Conservation (phyloP, 2,329 filamentous ascomycete species). For the Metarhizium humberi region DNA sequence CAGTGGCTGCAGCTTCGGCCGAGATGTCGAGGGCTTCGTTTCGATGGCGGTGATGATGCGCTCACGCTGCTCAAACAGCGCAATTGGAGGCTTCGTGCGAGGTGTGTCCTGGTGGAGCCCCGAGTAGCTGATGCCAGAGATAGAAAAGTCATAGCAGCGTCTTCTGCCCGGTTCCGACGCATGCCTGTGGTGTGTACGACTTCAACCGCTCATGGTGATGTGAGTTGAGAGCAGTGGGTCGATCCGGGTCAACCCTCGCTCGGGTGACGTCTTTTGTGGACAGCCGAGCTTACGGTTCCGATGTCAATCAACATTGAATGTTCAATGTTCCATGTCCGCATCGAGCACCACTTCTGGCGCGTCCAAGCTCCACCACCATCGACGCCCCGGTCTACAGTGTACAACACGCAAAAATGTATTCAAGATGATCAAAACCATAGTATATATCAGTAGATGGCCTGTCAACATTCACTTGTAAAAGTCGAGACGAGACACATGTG, state of each 20-base stretch:
- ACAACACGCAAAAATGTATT: too few relatives aligned
- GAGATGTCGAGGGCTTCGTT: background rate
- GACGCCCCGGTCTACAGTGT: too few relatives aligned
- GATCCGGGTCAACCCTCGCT: background rate
- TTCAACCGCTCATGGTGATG: background rate
- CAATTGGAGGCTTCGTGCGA: background rate
- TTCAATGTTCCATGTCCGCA: too few relatives aligned
- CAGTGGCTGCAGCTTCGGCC: background rate
- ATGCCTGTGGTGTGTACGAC: background rate
- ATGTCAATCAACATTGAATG: too few relatives aligned
- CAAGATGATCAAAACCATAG: too few relatives aligned
- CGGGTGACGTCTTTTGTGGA: background rate
- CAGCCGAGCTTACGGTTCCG: too few relatives aligned
- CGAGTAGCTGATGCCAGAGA: slow-evolving; percentile 12
- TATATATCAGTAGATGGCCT: too few relatives aligned
- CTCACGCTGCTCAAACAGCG: background rate
- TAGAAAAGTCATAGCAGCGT: slow-evolving; percentile 17
- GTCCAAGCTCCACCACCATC: too few relatives aligned
- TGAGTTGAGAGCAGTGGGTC: background rate
- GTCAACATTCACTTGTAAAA: too few relatives aligned
- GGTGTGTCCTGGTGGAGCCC: background rate
- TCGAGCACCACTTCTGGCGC: too few relatives aligned
- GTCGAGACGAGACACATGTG: background rate
- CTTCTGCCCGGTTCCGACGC: slow-evolving; percentile 12
- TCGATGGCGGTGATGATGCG: background rate